These are phyloP conservation scores for Gaultheria prostrata DNA, from an alignment of 148 eudicot species.

Conservation along the genomic window DNA sequence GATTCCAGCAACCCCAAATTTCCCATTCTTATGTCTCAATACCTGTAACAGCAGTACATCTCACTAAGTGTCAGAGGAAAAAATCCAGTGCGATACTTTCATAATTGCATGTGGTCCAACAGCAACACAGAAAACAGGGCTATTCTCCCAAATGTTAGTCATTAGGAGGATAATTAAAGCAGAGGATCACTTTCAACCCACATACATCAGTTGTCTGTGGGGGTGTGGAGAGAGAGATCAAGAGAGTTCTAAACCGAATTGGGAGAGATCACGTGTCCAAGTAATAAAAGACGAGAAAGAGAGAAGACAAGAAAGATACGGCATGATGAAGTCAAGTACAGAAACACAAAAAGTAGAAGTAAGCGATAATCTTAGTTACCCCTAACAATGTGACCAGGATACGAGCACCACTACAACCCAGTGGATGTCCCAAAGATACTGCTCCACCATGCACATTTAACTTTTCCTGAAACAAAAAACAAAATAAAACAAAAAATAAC, in stretches of 20 bases:
- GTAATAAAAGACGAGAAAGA: not conserved
- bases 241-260: not conserved
- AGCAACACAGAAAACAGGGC: conserved; percentile 2
- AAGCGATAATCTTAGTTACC: conserved; percentile 34
- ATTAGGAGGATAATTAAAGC: not conserved
- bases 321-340: not conserved
- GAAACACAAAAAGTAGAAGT: not conserved
- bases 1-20: conserved; percentile 76
- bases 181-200: not conserved
- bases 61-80: not conserved
- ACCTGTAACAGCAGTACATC: conserved; percentile 43
- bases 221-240: not conserved
- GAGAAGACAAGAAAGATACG: not conserved
- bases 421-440: conserved; percentile 94
- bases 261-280: not conserved
- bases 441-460: conserved; percentile 96
- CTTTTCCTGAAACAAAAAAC: conserved; percentile 65
- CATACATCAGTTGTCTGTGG: not conserved
- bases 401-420: conserved; percentile 98
- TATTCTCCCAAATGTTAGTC: conserved; percentile 4
- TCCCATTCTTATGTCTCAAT: conserved; percentile 68
- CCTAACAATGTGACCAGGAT: conserved; percentile 86
- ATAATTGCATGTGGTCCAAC: not conserved
- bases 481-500: not conserved
- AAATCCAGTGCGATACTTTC: not conserved